These are phyloP conservation scores for Coelastrella sp. DNA, from an alignment of 139 green algal species.

Conservation along the genomic window DNA sequence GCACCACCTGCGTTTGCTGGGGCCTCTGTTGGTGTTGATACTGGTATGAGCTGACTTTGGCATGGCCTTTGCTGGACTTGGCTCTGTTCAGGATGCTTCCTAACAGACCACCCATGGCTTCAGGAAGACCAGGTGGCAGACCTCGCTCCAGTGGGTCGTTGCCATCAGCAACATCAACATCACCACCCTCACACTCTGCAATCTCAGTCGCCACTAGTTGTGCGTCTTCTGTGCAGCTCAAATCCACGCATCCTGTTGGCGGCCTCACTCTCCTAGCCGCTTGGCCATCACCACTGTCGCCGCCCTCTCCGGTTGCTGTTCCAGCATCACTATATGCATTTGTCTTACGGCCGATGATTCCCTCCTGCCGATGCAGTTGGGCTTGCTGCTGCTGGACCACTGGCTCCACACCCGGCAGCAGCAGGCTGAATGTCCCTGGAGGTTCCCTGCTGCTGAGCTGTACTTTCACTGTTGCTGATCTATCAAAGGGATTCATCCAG, in stretches of 20 bases:
- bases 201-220: too few species aligned
- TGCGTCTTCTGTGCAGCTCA: neutral
- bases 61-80: neutral
- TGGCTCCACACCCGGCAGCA: neutral
- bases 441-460: slow-evolving; percentile 9
- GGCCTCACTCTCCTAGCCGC: too few species aligned
- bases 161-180: neutral
- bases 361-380: neutral
- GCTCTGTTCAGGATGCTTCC: neutral
- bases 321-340: neutral
- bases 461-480: slow-evolving; percentile 2
- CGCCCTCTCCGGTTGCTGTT: neutral
- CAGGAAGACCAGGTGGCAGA: neutral
- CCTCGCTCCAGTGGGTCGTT: neutral
- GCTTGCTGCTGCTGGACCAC: neutral
- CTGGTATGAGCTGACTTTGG: neutral
- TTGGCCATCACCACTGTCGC: neutral
- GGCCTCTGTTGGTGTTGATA: neutral
- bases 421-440: slow-evolving; percentile 6
- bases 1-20: neutral
- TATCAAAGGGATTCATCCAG: slow-evolving; percentile 32
- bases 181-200: neutral
- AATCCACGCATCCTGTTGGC: neutral
- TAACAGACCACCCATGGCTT: neutral
- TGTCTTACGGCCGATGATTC: neutral